These are phyloP conservation scores for Durusdinium trenchii DNA, from an alignment of 73 alveolate species.

Conservation along the genomic window DNA sequence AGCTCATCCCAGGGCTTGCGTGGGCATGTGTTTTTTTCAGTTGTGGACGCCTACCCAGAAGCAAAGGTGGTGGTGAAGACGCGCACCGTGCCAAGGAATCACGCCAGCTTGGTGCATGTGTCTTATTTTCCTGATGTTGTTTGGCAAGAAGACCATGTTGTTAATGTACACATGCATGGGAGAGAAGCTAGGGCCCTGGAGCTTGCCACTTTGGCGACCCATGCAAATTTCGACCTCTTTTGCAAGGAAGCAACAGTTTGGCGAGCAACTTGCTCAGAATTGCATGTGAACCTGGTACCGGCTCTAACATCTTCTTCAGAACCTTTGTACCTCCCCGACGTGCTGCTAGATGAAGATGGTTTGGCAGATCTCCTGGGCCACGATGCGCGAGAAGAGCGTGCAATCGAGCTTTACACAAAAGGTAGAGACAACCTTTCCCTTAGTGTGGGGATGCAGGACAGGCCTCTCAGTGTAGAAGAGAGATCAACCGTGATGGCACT, in stretches of 20 bases:
- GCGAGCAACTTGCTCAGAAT: background rate
- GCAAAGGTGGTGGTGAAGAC: conserved; percentile 12
- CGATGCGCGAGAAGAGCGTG: background rate
- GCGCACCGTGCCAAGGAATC: no score
- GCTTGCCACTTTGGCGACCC: background rate
- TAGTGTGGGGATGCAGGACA: background rate
- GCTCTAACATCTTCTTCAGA: background rate
- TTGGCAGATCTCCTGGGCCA: background rate
- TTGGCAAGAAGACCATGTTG: background rate
- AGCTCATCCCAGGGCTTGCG: no score
- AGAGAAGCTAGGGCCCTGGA: background rate
- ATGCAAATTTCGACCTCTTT: background rate
- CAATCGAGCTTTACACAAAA: no score
- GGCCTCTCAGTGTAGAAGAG: background rate
- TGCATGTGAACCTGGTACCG: background rate
- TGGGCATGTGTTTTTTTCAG: background rate
- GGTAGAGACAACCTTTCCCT: no score
- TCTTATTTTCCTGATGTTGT: background rate
- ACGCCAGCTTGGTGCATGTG: no score
- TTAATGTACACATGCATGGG: no score
- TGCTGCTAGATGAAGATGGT: background rate
- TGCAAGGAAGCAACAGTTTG: background rate
- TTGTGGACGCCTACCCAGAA: background rate
- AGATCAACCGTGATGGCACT: background rate
- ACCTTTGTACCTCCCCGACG: background rate